These are phyloP conservation scores for Apiotrichum veenhuisii DNA, from an alignment of 1,284 basidiomycete genomes.

Conservation along the genomic window DNA sequence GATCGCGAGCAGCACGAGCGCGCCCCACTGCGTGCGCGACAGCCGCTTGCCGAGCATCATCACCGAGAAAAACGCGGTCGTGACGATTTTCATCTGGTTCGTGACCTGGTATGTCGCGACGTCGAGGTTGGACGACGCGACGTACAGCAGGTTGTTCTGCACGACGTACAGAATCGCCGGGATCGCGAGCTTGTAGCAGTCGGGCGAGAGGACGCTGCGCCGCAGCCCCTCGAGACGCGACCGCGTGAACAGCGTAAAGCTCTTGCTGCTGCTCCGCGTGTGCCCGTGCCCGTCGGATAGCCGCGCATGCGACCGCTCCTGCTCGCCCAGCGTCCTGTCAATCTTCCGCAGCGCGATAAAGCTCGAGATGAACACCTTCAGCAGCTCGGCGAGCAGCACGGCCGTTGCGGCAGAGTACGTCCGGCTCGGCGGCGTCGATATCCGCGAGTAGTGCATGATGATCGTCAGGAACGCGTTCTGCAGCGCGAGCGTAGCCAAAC, in stretches of 20 bases:
- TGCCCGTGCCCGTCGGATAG: constrained; percentile 7
- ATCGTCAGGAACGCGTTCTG: constrained; percentile 87
- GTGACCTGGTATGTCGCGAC: constrained; percentile 85
- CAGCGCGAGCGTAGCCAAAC: constrained; percentile 82
- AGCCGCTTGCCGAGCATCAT: constrained; percentile 78
- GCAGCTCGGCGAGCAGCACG: constrained; percentile 85
- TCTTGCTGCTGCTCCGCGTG: no score
- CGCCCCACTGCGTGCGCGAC: constrained; percentile 71
- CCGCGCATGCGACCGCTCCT: neutral
- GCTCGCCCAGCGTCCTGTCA: constrained; percentile 21
- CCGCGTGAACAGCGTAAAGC: constrained; percentile 26
- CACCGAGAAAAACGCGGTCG: constrained; percentile 91
- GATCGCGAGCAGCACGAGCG: constrained; percentile 76
- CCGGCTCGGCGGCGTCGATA: constrained; percentile 67
- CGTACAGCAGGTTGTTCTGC: constrained; percentile 94
- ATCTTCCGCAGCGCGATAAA: constrained; percentile 57
- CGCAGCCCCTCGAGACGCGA: constrained; percentile 28
- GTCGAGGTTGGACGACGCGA: constrained; percentile 86
- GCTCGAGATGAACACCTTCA: constrained; percentile 84
- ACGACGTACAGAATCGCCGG: constrained; percentile 94
- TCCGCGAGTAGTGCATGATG: constrained; percentile 92
- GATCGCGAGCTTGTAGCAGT: constrained; percentile 95
- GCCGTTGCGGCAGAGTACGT: constrained; percentile 84
- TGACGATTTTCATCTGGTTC: constrained; percentile 97
- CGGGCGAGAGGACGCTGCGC: constrained; percentile 62